A percentile compares a stretch with the other conserved stretches of the same genome.
Conservation (phyloP, 2,329 filamentous ascomycete genomes). For the Colletotrichum cereale region DNA sequence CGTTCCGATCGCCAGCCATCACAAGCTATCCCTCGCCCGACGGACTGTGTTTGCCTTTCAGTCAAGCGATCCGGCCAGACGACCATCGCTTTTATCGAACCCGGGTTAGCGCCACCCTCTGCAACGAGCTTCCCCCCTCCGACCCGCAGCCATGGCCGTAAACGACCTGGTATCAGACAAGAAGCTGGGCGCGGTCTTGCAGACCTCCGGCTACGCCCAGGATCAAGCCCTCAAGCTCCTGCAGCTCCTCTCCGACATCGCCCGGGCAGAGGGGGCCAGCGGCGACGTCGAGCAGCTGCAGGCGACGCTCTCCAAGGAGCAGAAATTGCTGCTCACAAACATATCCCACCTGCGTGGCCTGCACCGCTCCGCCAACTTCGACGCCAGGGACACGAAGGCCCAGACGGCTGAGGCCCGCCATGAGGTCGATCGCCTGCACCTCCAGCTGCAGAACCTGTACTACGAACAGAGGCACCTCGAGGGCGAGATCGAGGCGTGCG, state of each 20-base stretch:
- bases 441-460: constrained; percentile 94
- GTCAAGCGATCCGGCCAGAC: background rate
- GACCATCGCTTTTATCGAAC: background rate
- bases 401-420: constrained; percentile 88
- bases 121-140: background rate
- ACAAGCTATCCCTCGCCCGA: background rate
- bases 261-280: constrained; percentile 56
- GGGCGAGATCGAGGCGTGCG: constrained; percentile 90
- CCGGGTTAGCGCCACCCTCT: background rate
- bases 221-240: constrained; percentile 77
- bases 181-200: constrained; percentile 75
- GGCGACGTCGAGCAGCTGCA: constrained; percentile 62
- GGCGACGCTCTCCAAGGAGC: constrained; percentile 76
- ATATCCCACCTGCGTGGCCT: constrained; percentile 84
- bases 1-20: background rate
- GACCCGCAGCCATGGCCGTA: constrained; percentile 50
- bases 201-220: constrained; percentile 79
- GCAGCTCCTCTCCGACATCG: constrained; percentile 59
- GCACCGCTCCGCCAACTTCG: constrained; percentile 84
- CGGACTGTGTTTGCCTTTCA: background rate
- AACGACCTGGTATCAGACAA: constrained; percentile 56
- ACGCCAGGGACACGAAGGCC: constrained; percentile 86
- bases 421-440: constrained; percentile 90
- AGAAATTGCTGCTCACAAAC: constrained; percentile 84
- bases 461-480: constrained; percentile 94